Conservation (phyloP, 495 filamentous ascomycete genomes). For the Xylaria cubensis region DNA sequence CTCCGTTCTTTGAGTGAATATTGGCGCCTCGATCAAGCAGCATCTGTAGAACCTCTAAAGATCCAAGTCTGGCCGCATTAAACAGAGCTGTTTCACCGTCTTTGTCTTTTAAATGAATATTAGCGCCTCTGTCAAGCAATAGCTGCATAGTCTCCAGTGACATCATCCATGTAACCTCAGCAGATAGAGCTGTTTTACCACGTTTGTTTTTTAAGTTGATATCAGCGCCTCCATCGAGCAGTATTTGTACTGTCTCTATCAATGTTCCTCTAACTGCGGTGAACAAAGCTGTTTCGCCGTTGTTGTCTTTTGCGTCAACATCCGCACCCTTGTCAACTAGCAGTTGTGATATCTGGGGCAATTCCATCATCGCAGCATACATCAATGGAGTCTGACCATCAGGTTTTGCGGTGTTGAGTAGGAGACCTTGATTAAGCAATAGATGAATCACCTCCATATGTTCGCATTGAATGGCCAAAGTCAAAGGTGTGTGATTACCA, state of each 20-base stretch:
- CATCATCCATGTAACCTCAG: too few relatives aligned
- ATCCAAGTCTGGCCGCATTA: too few relatives aligned
- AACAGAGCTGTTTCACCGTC: too few relatives aligned
- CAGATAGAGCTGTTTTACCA: background rate
- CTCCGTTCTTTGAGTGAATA: background rate
- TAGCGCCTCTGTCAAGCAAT: background rate
- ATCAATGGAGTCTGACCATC: background rate
- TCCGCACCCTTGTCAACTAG: background rate
- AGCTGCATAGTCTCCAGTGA: too few relatives aligned
- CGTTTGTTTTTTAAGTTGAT: background rate
- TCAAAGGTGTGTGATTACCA: background rate
- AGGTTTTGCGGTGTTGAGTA: background rate
- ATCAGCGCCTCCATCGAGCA: background rate
- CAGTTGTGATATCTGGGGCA: background rate
- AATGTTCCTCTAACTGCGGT: too few relatives aligned
- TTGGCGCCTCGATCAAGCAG: background rate
- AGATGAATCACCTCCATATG: background rate
- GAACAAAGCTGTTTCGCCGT: background rate
- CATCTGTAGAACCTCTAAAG: background rate
- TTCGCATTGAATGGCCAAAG: background rate
- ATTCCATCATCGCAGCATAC: background rate
- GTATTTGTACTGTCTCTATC: too few relatives aligned
- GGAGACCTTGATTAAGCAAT: slow-evolving; percentile 19
- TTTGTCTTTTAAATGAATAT: background rate
- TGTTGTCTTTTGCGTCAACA: too few relatives aligned